Conservation (phyloP, 2,329 filamentous ascomycete genomes). For the Aspergillus proliferans region DNA sequence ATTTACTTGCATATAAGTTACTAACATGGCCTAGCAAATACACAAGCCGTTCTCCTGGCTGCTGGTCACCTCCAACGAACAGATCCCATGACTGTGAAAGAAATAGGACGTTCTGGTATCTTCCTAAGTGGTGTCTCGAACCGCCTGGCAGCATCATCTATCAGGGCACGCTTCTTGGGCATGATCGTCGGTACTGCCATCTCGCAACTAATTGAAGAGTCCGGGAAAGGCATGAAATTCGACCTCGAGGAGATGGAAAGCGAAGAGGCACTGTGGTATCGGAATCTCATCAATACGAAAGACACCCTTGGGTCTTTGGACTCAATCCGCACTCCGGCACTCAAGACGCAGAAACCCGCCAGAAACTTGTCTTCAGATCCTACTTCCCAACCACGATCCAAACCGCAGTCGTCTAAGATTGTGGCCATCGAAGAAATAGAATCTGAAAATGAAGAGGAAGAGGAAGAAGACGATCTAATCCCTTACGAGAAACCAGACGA, state of each 20-base stretch:
- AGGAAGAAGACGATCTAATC: conserved; percentile 68
- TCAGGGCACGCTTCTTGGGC: conserved; percentile 71
- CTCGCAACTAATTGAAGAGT: conserved; percentile 58
- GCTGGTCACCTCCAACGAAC: conserved; percentile 69
- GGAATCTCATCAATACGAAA: conserved; percentile 55
- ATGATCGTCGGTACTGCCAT: conserved; percentile 78
- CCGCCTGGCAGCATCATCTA: conserved; percentile 69
- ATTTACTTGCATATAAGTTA: not conserved
- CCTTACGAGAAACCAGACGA: conserved; percentile 62
- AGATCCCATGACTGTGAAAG: conserved; percentile 59
- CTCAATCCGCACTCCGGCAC: conserved; percentile 35
- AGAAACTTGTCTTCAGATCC: conserved; percentile 3
- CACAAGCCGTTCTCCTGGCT: conserved; percentile 69
- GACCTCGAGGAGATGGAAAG: conserved; percentile 71
- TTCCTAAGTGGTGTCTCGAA: conserved; percentile 81
- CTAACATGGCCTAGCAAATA: conserved; percentile 56
- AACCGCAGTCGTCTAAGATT: conserved; percentile 34
- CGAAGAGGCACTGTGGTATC: conserved; percentile 69
- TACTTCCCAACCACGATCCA: not conserved
- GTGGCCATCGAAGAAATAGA: conserved; percentile 59
- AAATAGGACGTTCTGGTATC: conserved; percentile 62
- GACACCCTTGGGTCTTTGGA: conserved; percentile 59
- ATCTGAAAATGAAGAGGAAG: conserved; percentile 46
- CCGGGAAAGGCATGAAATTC: conserved; percentile 71
- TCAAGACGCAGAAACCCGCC: conserved; percentile 5